phyloP scores from a whole-genome alignment of 1,284 basidiomycete genomes.

The Ceratorhiza oryzae-sativae region DNA sequence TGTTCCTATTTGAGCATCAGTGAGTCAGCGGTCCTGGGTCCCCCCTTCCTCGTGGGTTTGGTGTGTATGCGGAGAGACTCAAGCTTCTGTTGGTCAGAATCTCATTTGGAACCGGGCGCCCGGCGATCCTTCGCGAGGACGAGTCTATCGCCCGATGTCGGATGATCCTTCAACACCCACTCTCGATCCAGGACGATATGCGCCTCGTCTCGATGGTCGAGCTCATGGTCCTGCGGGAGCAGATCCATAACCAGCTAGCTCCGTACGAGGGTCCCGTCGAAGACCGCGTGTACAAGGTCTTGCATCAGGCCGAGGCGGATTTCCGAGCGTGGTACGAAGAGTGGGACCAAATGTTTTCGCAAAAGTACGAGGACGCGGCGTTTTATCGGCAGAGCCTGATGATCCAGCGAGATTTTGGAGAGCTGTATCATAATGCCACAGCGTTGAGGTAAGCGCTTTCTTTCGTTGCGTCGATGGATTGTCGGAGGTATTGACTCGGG shows the following conservation, averaged over 20 bases:
- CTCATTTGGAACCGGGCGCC: slow-evolving; percentile 91
- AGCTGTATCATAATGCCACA: slow-evolving; percentile 80
- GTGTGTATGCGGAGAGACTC: slow-evolving; percentile 23
- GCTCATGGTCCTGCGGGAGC: slow-evolving; percentile 80
- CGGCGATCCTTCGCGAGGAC: slow-evolving; percentile 89
- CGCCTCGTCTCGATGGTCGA: slow-evolving; percentile 92
- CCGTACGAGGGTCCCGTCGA: slow-evolving; percentile 69
- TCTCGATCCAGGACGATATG: slow-evolving; percentile 91
- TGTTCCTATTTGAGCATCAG: slow-evolving; percentile 94
- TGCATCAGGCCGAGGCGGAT: slow-evolving; percentile 68
- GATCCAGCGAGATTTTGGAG: slow-evolving; percentile 79
- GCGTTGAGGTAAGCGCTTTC: slow-evolving; percentile 58
- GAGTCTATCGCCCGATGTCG: slow-evolving; percentile 86
- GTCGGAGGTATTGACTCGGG: neutral
- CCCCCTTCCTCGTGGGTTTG: slow-evolving; percentile 5
- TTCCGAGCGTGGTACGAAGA: slow-evolving; percentile 75
- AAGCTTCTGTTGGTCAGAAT: slow-evolving; percentile 58
- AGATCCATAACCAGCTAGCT: slow-evolving; percentile 71
- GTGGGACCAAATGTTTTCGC: slow-evolving; percentile 80
- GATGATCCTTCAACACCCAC: slow-evolving; percentile 82
- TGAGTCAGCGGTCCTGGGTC: slow-evolving; percentile 48
- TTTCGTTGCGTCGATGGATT: neutral
- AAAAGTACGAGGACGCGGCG: slow-evolving; percentile 78
- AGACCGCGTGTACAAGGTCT: slow-evolving; percentile 68
- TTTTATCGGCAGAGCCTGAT: slow-evolving; percentile 85